Conservation (phyloP, 2,329 filamentous ascomycete species). For the Dactylellina haptotyla region DNA sequence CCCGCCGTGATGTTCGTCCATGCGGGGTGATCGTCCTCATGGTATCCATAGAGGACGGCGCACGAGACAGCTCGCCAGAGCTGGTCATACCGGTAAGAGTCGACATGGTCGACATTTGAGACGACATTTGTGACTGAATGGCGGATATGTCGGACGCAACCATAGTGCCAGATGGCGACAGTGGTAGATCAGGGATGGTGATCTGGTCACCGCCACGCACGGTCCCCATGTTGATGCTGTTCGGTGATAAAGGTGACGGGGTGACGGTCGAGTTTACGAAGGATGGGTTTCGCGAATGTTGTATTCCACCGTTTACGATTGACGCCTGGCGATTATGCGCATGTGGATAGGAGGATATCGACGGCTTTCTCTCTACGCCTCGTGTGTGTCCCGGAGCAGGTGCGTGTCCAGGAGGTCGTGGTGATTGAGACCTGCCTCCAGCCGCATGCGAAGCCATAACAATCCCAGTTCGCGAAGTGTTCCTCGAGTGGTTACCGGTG, state of each 20-base stretch:
- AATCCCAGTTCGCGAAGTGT: constrained; percentile 48
- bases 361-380: constrained; percentile 47
- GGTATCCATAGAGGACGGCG: constrained; percentile 43
- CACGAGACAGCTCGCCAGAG: constrained; percentile 34
- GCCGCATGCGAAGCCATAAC: constrained; percentile 45
- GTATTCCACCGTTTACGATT: constrained; percentile 88
- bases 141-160: constrained; percentile 49
- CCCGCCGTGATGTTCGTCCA: constrained; percentile 55
- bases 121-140: constrained; percentile 56
- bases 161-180: constrained; percentile 57
- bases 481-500: constrained; percentile 51
- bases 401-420: constrained; percentile 46
- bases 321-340: constrained; percentile 96
- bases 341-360: constrained; percentile 65
- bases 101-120: constrained; percentile 55
- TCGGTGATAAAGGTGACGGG: constrained; percentile 57
- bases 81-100: constrained; percentile 47
- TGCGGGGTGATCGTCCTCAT: constrained; percentile 53
- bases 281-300: constrained; percentile 73
- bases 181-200: constrained; percentile 57
- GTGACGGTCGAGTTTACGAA: constrained; percentile 57
- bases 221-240: constrained; percentile 47
- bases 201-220: constrained; percentile 56
- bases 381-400: constrained; percentile 20
- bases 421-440: constrained; percentile 50